Base-by-base conservation (phyloP, 2,329 filamentous ascomycete genomes). In the Penicillium sp. region DNA sequence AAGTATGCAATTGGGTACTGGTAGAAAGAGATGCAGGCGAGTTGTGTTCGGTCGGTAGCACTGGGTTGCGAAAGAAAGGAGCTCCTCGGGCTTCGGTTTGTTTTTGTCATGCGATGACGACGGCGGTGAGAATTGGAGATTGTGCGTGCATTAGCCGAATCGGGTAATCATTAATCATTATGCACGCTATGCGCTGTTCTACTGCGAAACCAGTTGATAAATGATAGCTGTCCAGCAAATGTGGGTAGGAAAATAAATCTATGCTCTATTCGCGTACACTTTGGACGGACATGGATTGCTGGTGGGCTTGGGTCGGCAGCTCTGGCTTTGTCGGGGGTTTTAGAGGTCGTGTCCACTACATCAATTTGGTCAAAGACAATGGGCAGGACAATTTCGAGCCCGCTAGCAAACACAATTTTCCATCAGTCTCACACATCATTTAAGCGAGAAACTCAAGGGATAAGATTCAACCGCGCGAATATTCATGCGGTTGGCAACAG, bases 71-170 rank as follows among this genome's bases (percentile, higher is more conserved):
- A 46, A 16, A 48, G 11, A 43, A 56, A 56, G 54, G 38, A 43
- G 38, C 52, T 43, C 22, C 0, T 14, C 14, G 30, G 52, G 52
- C 52, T 48, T 33, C 22, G 26, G 19, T 25, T 58, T 54, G 51
- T 57, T 57, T 57, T 57, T 42, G 51, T 38, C 38, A 26, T 37
- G 42, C 42, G 57, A 58, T 52, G 57, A 58, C 33, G 57, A 54
- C 10, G 38, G 52, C 52, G 52, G 52, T 43, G 52, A 54, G 38
- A 16, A 22, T 54, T 13, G 16, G 40, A 16, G 4, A 28, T 22
- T 33, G 33, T 54, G 52, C 16, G 4, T 22, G 11, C 26, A 35
- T 38, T 45, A 54, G 38, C 52, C 52, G 37, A 30, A 54, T 54
- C 40, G 16, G 52, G 52, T 16, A 40, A 6, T 43, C 37, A 4